Evolutionary conservation across 2,329 filamentous ascomycete species (phyloP).

Genomic region (Byssochlamys sp.): DNA sequence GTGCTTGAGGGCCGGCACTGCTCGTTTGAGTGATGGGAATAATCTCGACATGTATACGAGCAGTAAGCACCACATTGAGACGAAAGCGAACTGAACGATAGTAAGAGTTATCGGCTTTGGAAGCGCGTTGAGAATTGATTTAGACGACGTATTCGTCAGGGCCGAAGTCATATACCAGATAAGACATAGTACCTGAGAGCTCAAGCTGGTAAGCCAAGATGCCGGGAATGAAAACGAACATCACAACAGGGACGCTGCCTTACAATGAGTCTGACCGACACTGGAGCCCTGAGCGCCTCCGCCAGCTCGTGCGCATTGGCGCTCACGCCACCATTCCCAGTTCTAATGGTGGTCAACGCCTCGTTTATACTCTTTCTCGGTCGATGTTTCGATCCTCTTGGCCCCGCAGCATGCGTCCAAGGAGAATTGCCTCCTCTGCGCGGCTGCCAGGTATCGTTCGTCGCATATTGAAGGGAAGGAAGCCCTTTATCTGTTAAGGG

Average conservation of each 20-base stretch:
- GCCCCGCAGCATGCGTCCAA: slow-evolving; percentile 32
- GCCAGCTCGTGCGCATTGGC: slow-evolving; percentile 90
- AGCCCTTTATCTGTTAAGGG: slow-evolving; percentile 16
- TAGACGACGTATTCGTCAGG: slow-evolving; percentile 93
- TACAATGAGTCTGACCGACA: slow-evolving; percentile 84
- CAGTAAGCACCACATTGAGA: slow-evolving; percentile 75
- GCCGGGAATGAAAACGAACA: neutral
- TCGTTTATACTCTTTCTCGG: slow-evolving; percentile 82
- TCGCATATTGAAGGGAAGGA: slow-evolving; percentile 20
- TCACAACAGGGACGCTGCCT: slow-evolving; percentile 16
- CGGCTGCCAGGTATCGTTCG: slow-evolving; percentile 51
- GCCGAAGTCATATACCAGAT: slow-evolving; percentile 94
- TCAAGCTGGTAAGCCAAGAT: slow-evolving; percentile 11
- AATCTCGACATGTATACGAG: slow-evolving; percentile 64
- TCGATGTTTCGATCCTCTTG: slow-evolving; percentile 44
- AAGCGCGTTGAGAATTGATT: slow-evolving; percentile 87
- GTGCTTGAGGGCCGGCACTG: slow-evolving; percentile 69
- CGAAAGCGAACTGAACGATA: slow-evolving; percentile 84
- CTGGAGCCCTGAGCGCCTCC: slow-evolving; percentile 76
- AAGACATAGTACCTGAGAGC: slow-evolving; percentile 65
- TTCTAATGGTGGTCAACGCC: slow-evolving; percentile 73
- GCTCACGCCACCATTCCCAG: slow-evolving; percentile 72
- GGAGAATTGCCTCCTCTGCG: slow-evolving; percentile 44
- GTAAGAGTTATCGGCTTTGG: slow-evolving; percentile 86
- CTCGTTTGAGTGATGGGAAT: slow-evolving; percentile 60